These are phyloP conservation scores for Cairneyella variabilis DNA, from an alignment of 495 filamentous ascomycete species.

Conservation along the genomic window DNA sequence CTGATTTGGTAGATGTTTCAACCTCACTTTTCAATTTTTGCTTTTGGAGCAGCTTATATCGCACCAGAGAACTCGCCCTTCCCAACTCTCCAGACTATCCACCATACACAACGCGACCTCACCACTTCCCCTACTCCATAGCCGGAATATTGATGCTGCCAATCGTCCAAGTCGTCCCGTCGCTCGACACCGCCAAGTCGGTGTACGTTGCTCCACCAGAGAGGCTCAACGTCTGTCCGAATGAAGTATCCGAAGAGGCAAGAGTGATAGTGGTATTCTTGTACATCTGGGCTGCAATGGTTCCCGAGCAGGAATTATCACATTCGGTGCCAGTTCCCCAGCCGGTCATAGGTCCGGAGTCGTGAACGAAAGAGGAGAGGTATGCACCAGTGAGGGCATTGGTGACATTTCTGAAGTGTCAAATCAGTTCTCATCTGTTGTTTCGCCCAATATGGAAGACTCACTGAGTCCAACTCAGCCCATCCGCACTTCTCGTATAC, in stretches of 20 bases:
- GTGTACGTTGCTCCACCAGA: slow-evolving; percentile 29
- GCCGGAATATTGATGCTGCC: slow-evolving; percentile 31
- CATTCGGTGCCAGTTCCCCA: slow-evolving; percentile 40
- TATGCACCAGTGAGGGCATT: slow-evolving; percentile 31
- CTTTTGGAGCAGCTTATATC: no score
- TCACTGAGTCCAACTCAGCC: slow-evolving; percentile 1
- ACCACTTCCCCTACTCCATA: slow-evolving; percentile 24
- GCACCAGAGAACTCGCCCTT: no score
- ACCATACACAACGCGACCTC: no score
- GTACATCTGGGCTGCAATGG: slow-evolving; percentile 33
- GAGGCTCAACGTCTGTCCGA: slow-evolving; percentile 34
- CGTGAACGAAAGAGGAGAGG: slow-evolving; percentile 29
- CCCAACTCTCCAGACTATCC: no score
- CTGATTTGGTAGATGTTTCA: no score
- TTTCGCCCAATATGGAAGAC: not conserved
- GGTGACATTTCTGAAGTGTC: slow-evolving; percentile 28
- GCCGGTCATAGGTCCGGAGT: slow-evolving; percentile 34
- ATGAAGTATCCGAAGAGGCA: slow-evolving; percentile 30
- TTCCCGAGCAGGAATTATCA: slow-evolving; percentile 30
- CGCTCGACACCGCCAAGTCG: slow-evolving; percentile 29
- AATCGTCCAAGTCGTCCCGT: slow-evolving; percentile 36
- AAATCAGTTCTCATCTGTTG: not conserved
- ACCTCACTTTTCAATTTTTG: no score
- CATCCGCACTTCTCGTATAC: slow-evolving; percentile 3
- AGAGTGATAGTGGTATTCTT: slow-evolving; percentile 35